Base-by-base conservation (phyloP, 2,329 filamentous ascomycete genomes). In the Venturiaceae sp. region DNA sequence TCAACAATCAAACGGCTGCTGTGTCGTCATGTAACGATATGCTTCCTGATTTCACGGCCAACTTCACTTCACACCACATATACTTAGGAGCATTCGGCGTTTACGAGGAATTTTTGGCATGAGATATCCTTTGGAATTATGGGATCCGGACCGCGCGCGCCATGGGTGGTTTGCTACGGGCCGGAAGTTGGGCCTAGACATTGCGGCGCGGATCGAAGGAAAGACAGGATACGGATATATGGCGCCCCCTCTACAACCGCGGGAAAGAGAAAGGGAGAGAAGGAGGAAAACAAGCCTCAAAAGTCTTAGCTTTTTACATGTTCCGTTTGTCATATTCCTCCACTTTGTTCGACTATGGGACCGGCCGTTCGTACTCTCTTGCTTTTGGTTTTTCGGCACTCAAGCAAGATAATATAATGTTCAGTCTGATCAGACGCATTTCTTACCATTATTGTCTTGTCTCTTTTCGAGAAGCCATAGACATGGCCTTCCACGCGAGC, bases 1-100 rank as follows among this genome's bases (percentile, higher is more conserved):
- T 66, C 92, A 95, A 79, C 90, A 95, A 77, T 90, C 83, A 66
- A 88, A 85, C 71, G 88, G 91, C 68, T 99, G 94, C 84, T 99
- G 94, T 79, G 82, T 87, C 68, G 85, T 99, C 76, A 97, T 97
- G 92, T 97, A 81, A 77, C 58, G 58, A 41, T 23, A 21, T 37
- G 28, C 56, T 58, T 26, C 26, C 56, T 36, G 36, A 33, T 6
- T 44, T 50, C 44, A 50, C 44, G 44, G 44, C 44, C 44, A 57
- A 36, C 74, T 72, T 63, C 66, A 69, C 52, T 36, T 50, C 44
- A 30, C 21, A 28, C 44, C 26, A 30, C 44, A 50, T 14, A 30
- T 32, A 50, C 44, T 50, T 50, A 30, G 44, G 44, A 50, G 44
- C 44, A 50, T 50, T 50, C 14, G 44, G 44, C 44, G 44, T 50